Evolutionary conservation across 768 basidiomycete species (phyloP), one percentile per base, ranked within the genome.

Genomic region (Trametes punicea): DNA sequence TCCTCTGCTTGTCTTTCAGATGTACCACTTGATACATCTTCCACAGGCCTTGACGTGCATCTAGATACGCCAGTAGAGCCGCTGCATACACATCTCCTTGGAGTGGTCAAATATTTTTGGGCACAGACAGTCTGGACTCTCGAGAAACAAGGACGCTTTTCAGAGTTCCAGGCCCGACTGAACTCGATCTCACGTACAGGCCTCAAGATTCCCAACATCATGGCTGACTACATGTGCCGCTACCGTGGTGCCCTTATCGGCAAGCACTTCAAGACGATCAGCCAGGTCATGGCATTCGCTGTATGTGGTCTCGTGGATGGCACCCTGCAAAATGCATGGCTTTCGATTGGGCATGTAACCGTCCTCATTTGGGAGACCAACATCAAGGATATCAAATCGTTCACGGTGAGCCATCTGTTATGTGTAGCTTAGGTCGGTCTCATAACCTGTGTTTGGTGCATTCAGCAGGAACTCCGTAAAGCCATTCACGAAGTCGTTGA

Each of bases 61-160:
- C 31, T 58, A 2, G 70, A 74, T 30, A 75, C 67, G 0, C 72
- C 69, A 0, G 70, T 65, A 0, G 67, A 75, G 42, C 66, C 71
- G 0, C 63, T 75, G 0, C 73, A 75, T 25, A 74, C 66, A 0
- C 61, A 71, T 3, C 64, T 74, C 1, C 65, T 74, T 1, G 69
- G 73, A 8, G 46, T 71, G 2, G 59, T 73, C 13, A 75, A 74
- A 38, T 75, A 75, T 26, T 67, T 69, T 26, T 75, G 69, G 64
- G 65, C 48, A 0, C 65, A 70, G 20, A 68, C 60, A 0, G 27
- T 57, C 4, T 64, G 33, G 13, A 39, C 69, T 0, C 62, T 73
- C 1, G 66, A 69, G 6, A 69, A 69, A 40, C 21, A 18, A 0
- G 51, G 69, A 1, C 18, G 55, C 0, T 51, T 72, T 0, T 10